These are phyloP conservation scores for Leccinum boreale DNA, from an alignment of 768 basidiomycete species.

Conservation along the genomic window DNA sequence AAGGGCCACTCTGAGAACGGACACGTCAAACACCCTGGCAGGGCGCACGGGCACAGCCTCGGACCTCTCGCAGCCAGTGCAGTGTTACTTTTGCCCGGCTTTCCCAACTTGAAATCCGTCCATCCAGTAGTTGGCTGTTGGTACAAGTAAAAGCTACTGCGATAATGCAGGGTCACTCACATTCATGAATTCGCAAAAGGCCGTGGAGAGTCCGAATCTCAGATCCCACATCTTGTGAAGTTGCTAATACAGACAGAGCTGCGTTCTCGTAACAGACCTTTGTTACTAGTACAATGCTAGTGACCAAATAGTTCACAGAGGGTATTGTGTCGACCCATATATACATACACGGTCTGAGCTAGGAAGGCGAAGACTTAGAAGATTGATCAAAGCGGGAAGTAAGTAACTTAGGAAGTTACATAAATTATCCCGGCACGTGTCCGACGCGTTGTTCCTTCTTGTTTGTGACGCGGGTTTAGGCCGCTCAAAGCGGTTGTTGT, in stretches of 20 bases:
- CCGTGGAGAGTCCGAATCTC: not conserved
- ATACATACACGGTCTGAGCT: too few relatives aligned
- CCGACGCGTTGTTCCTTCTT: slow-evolving; percentile 7
- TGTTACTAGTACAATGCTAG: not conserved
- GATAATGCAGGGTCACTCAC: not conserved
- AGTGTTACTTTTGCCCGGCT: not conserved
- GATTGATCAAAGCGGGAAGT: not conserved
- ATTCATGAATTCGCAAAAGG: not conserved
- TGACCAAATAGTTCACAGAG: not conserved
- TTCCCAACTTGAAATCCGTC: not conserved
- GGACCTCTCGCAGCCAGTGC: not conserved
- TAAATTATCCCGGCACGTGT: slow-evolving; percentile 12
- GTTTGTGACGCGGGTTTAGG: not conserved
- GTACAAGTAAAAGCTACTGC: not conserved
- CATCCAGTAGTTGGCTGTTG: not conserved
- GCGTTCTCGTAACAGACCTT: not conserved
- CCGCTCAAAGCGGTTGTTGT: too few relatives aligned
- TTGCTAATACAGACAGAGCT: not conserved
- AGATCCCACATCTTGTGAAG: not conserved
- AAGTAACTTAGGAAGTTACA: not conserved
- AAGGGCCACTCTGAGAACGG: not conserved
- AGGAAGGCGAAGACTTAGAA: not conserved
- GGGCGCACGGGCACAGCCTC: not conserved
- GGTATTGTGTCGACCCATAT: not conserved
- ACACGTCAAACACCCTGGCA: not conserved